Conservation (phyloP, 257 asterid genomes). For the Solanum bulbocastanum region DNA sequence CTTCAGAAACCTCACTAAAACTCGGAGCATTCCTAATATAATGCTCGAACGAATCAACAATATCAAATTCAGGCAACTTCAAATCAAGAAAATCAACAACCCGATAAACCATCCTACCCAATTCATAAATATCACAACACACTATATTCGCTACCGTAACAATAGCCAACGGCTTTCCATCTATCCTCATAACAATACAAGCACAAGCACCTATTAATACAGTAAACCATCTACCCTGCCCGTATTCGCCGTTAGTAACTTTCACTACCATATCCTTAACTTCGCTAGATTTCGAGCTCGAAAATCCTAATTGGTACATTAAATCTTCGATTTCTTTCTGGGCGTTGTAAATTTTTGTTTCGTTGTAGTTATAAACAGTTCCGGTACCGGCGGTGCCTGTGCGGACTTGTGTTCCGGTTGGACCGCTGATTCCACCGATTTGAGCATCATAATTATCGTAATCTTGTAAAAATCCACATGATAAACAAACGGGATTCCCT, state of each 20-base stretch:
- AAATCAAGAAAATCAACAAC: conserved; percentile 47
- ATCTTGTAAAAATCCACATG: conserved; percentile 56
- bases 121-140: conserved; percentile 45
- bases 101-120: conserved; percentile 63
- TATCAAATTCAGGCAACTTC: conserved; percentile 61
- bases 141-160: conserved; percentile 38
- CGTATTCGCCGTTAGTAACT: conserved; percentile 61
- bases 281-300: conserved; percentile 26
- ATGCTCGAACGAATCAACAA: conserved; percentile 37
- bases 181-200: conserved; percentile 60
- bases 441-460: conserved; percentile 42
- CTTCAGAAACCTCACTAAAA: conserved; percentile 24
- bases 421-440: conserved; percentile 46
- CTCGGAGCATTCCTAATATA: conserved; percentile 23
- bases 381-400: conserved; percentile 56
- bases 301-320: conserved; percentile 32
- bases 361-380: conserved; percentile 25
- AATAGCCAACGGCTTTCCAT: conserved; percentile 32
- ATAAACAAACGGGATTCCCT: conserved; percentile 35
- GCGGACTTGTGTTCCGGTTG: conserved; percentile 35
- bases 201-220: conserved; percentile 65
- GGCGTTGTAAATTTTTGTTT: conserved; percentile 41
- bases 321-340: conserved; percentile 40
- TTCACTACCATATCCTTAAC: conserved; percentile 32
- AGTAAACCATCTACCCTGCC: conserved; percentile 63